Evolutionary conservation across 2,329 filamentous ascomycete species (phyloP).

Genomic region (Dactylonectria macrodidyma): DNA sequence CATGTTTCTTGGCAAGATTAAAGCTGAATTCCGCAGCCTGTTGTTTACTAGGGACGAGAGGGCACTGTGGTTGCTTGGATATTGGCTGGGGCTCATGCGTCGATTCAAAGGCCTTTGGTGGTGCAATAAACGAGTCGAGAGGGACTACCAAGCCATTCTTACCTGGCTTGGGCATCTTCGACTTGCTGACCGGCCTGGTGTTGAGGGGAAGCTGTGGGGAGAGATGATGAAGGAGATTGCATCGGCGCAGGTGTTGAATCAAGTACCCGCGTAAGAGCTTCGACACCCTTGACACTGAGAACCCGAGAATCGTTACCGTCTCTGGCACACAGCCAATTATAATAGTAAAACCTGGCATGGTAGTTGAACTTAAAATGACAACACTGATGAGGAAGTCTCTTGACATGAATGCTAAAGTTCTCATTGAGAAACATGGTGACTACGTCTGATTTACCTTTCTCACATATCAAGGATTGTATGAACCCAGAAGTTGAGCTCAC

Average conservation of each 20-base stretch:
- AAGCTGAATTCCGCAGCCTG: slow-evolving; percentile 13
- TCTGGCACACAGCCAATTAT: too few relatives aligned
- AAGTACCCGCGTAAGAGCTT: too few relatives aligned
- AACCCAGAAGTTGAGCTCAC: too few relatives aligned
- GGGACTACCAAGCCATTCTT: slow-evolving; percentile 15
- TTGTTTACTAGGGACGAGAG: slow-evolving; percentile 19
- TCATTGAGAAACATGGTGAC: neutral
- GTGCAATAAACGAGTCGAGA: slow-evolving; percentile 16
- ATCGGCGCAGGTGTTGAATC: neutral
- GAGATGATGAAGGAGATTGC: slow-evolving; percentile 22
- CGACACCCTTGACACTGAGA: too few relatives aligned
- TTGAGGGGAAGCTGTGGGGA: slow-evolving; percentile 12
- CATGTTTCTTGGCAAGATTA: slow-evolving; percentile 23
- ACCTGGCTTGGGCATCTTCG: slow-evolving; percentile 9
- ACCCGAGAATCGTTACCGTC: too few relatives aligned
- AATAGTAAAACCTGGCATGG: too few relatives aligned
- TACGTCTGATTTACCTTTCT: neutral
- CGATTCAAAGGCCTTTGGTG: slow-evolving; percentile 24
- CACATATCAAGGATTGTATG: too few relatives aligned
- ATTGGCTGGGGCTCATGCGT: slow-evolving; percentile 25
- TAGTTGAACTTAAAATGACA: too few relatives aligned
- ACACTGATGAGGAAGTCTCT: too few relatives aligned
- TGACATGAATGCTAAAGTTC: too few relatives aligned
- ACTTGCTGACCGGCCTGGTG: slow-evolving; percentile 3
- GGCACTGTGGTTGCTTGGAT: slow-evolving; percentile 27